Base-by-base conservation (phyloP, 192 early-diverging fungal genomes). In the Paraglomus occultum region DNA sequence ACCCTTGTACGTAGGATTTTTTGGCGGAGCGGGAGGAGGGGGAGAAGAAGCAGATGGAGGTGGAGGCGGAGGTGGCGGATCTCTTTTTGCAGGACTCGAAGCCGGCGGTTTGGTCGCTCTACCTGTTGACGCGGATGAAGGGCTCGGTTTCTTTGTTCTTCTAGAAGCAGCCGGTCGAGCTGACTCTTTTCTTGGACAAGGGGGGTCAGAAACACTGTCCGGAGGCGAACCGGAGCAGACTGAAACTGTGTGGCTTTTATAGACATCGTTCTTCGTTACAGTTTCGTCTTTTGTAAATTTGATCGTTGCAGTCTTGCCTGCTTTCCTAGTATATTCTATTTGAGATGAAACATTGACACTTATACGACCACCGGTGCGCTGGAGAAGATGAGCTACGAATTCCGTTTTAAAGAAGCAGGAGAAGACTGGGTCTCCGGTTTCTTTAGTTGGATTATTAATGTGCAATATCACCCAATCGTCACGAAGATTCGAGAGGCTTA, bases 401-500 rank as follows among this genome's bases (percentile, higher is more conserved):
- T 92, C 91, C 4, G 90, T 92, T 77, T 92, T 92, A 70, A 91
- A 84, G 51, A 70, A 65, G 66, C 87, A 88, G 61, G 84, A 83
- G 10, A 90, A 55, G 20, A 92, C 75, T 47, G 86, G 73, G 65
- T 91, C 91, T 10, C 81, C 80, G 22, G 85, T 79, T 49, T 80
- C 82, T 20, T 76, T 72, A 5, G 87, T 84, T 31, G 79, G 71
- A 48, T 51, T 73, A 54, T 87, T 75, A 8, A 88, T 54, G 59
- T 89, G 86, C 8, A 89, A 48, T 52, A 92, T 78, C 23, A 87
- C 76, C 89, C 90, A 93, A 59, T 88, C 89, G 72, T 93, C 91
- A 57, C 84, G 78, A 57, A 85, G 80, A 46, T 84, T 85, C 11
- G 91, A 91, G 57, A 90, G 81, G 50, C 87, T 88, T 18, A 88